Evolutionary conservation across 1,284 basidiomycete species (phyloP), one percentile per base, ranked within the genome.

Genomic region (Uromyces viciae-fabae): DNA sequence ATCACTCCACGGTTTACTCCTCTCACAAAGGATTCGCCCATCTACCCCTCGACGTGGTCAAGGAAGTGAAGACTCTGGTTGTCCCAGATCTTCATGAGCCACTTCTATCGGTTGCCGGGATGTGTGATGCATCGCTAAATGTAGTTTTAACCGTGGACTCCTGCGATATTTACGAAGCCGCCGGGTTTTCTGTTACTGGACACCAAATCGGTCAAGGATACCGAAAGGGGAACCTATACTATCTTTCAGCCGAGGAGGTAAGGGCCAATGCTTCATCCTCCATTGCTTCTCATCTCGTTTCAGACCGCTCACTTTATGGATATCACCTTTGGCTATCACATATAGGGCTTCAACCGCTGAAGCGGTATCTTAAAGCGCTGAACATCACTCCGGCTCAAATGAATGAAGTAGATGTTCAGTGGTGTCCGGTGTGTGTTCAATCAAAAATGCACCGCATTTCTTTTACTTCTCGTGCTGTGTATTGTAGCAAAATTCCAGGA

Each of bases 331-430:
- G 31, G 3, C 28, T 73, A 9, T 43, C 31, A 15, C 69, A 52
- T 73, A 9, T 73, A 2, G 69, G 69, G 14, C 69, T 73, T 3
- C 19, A 54, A 52, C 69, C 69, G 0, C 43, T 73, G 17, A 73
- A 73, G 8, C 14, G 15, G 17, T 46, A 49, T n/a, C 69, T 73
- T 28, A 15, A n/a, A 0, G 31, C 25, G 52, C 38, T 49, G 2
- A 17, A 25, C 3, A 54, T 73, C 8, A 14, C 0, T 0, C 42
- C 69, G 33, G 22, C 8, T 0, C 2, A 31, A 9, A 15, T 73
- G 43, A 73, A 73, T 7, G 69, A 73, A 33, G 52, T 2, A 4
- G 43, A 73, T 49, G 19, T 73, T 2, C 69, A 73, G 52, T 17
- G 28, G 31, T 73, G 69, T 40, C 17, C 69, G 0, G 36, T 17